A percentile compares a stretch with the other conserved stretches of the same genome.
These are phyloP conservation scores for Neobulgaria alba DNA, from an alignment of 2,329 filamentous ascomycete genomes.

Conservation along the genomic window DNA sequence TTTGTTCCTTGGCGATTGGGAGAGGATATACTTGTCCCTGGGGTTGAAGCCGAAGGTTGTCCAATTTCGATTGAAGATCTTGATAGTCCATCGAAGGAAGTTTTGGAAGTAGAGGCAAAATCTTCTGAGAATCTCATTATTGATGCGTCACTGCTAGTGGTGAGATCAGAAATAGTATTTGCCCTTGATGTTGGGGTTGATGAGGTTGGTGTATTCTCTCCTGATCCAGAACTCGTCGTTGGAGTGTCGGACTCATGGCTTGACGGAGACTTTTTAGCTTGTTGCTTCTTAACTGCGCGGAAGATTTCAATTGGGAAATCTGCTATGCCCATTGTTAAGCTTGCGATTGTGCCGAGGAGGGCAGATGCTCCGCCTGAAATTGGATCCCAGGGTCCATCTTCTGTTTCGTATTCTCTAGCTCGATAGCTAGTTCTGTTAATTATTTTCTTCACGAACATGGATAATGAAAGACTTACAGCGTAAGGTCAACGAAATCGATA, in stretches of 20 bases:
- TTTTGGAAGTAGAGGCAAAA: slow-evolving; percentile 13
- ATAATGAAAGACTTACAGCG: slow-evolving; percentile 12
- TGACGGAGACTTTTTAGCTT: slow-evolving; percentile 11
- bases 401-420: slow-evolving; percentile 62
- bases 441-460: not conserved
- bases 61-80: slow-evolving; percentile 14
- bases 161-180: slow-evolving; percentile 13
- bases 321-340: slow-evolving; percentile 72
- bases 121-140: slow-evolving; percentile 1
- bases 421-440: slow-evolving; percentile 34
- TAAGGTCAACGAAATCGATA: slow-evolving; percentile 11
- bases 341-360: slow-evolving; percentile 73
- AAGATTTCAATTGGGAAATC: slow-evolving; percentile 58
- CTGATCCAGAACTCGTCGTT: slow-evolving; percentile 10
- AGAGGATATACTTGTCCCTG: slow-evolving; percentile 15
- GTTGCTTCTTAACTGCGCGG: slow-evolving; percentile 28
- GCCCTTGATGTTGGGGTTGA: slow-evolving; percentile 4
- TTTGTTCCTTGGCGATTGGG: slow-evolving; percentile 1
- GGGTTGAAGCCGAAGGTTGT: slow-evolving; percentile 8
- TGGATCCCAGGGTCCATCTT: slow-evolving; percentile 71
- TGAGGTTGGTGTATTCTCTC: slow-evolving; percentile 5
- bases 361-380: slow-evolving; percentile 70
- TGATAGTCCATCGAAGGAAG: slow-evolving; percentile 20
- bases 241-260: slow-evolving; percentile 7
- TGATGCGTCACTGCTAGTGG: slow-evolving; percentile 1